A percentile compares a stretch with the other conserved stretches of the same genome.
phyloP scores from a whole-genome alignment of 2,329 filamentous ascomycete genomes.

The Westerdykella ornata region DNA sequence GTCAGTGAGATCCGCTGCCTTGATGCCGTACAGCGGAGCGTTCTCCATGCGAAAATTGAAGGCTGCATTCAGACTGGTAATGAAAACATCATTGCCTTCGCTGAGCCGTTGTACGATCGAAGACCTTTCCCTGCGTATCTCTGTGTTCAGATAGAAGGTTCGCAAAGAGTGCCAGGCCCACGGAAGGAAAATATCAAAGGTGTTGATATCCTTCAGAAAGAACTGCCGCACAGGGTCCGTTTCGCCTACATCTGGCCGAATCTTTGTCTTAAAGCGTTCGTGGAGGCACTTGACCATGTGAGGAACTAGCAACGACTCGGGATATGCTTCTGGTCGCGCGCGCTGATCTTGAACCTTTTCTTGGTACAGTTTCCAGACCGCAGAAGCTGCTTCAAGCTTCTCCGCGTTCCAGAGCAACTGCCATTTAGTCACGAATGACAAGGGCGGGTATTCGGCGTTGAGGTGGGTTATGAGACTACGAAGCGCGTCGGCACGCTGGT shows the following conservation, averaged over 20 bases:
- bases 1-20: constrained; percentile 53
- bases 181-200: constrained; percentile 66
- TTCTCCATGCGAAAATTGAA: constrained; percentile 68
- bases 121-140: constrained; percentile 50
- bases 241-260: constrained; percentile 59
- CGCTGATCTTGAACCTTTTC: constrained; percentile 62
- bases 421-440: constrained; percentile 69
- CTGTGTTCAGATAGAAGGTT: constrained; percentile 67
- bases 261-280: constrained; percentile 65
- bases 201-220: constrained; percentile 62
- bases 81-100: constrained; percentile 71
- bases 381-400: constrained; percentile 72
- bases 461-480: constrained; percentile 69
- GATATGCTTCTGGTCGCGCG: constrained; percentile 51
- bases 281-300: constrained; percentile 71
- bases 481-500: constrained; percentile 64
- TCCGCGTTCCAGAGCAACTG: constrained; percentile 81
- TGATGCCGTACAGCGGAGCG: constrained; percentile 64
- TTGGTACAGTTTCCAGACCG: constrained; percentile 78
- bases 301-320: constrained; percentile 62
- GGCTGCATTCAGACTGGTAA: constrained; percentile 56
- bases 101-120: constrained; percentile 42
- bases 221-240: constrained; percentile 76
- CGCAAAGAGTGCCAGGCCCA: constrained; percentile 62
- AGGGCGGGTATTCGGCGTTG: constrained; percentile 53